Conservation (phyloP, 2,329 filamentous ascomycete genomes). For the Coniochaeta sp. region DNA sequence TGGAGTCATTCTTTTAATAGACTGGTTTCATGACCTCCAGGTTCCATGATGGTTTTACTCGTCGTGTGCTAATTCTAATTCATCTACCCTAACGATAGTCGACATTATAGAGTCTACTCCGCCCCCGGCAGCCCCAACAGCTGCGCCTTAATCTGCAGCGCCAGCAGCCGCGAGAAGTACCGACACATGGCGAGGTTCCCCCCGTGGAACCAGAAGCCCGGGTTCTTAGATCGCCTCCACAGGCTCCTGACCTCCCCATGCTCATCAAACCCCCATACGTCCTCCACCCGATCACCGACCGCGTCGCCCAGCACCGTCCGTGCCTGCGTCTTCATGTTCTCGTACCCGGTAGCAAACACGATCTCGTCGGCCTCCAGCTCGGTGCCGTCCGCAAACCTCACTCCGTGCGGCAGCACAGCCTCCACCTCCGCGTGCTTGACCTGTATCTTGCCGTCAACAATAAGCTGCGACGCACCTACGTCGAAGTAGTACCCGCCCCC, state of each 20-base stretch:
- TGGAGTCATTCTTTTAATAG: too few relatives aligned
- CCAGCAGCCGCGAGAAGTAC: conserved; percentile 49
- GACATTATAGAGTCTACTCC: background rate
- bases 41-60: too few relatives aligned
- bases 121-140: conserved; percentile 19
- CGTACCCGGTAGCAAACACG: conserved; percentile 57
- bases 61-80: too few relatives aligned
- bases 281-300: conserved; percentile 48
- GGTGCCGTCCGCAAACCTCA: conserved; percentile 45
- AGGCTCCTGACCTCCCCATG: conserved; percentile 49
- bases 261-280: conserved; percentile 56
- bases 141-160: conserved; percentile 43
- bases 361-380: conserved; percentile 55
- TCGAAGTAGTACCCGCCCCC: conserved; percentile 68
- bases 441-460: conserved; percentile 57
- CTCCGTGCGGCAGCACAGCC: conserved; percentile 36
- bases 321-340: conserved; percentile 60
- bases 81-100: too few relatives aligned
- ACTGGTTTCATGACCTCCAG: too few relatives aligned
- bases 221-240: conserved; percentile 54
- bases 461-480: conserved; percentile 55
- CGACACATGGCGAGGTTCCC: conserved; percentile 57
- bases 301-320: conserved; percentile 54
- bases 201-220: conserved; percentile 59
- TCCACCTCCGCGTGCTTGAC: conserved; percentile 52